Evolutionary conservation across 169 alveolate species (phyloP), one percentile per base, ranked within the genome.

Genomic region (Fabrea salina): DNA sequence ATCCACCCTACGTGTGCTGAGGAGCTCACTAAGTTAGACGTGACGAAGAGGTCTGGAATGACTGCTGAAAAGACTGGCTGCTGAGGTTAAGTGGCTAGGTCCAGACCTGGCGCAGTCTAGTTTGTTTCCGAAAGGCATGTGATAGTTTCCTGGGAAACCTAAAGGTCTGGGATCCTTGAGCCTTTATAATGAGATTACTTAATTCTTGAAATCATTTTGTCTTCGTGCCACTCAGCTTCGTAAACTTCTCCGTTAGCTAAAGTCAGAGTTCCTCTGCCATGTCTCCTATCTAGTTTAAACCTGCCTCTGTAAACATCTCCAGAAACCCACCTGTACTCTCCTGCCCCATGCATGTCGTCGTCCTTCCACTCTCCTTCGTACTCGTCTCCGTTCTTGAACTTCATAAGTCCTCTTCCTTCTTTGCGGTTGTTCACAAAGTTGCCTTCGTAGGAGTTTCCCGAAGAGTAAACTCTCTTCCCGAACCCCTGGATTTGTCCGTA

Each of bases 1-100:
- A 96, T 98, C 75, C 99, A 98, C 82, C 99, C 99, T 47, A 97
- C 99, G 4, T 97, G 92, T 59, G 99, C 99, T 0, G 99, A 97
- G 84, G 93, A 96, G 71, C 86, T 96, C 67, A 87, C 89, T 83
- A 82, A 77, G 67, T 82, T 96, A 43, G 76, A 84, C 4, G 86
- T 94, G 35, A 95, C 98, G 44, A 90, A 82, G 39, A 66, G 96
- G 22, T 90, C 96, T 27, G 98, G 97, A n/a, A 89, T 89, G 71
- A 84, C 90, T 35, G 95, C 92, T 83, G 91, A 91, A 39, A 93
- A 97, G 7, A 79, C 97, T 44, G 98, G 98, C 3, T 98, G 99
- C 50, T 97, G 99, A 85, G 99, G 99, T 8, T 59, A 54, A n/a
- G 30, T 19, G 66, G 39, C 74, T 61, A 30, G 74, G 49, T 30